Evolutionary conservation across 768 basidiomycete genomes (phyloP).

Genomic region (Mrakia gelida): DNA sequence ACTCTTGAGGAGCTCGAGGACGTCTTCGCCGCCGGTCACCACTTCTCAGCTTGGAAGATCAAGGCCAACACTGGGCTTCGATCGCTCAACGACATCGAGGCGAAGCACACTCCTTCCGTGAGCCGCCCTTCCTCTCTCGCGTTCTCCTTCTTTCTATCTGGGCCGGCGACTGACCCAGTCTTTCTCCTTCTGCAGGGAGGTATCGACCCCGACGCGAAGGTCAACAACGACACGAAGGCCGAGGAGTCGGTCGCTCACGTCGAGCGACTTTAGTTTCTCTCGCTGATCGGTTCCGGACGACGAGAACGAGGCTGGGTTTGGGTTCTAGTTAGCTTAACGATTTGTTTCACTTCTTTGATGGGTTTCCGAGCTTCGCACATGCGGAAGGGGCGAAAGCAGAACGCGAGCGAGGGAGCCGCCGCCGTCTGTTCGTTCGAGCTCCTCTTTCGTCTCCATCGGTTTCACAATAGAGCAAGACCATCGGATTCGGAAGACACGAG

Average conservation of each 20-base stretch:
- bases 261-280: neutral
- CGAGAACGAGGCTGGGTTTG: neutral
- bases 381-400: too few relatives aligned
- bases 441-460: too few relatives aligned
- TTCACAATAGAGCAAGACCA: neutral
- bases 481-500: too few relatives aligned
- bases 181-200: neutral
- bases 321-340: neutral
- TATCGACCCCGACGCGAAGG: neutral
- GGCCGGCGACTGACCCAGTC: neutral
- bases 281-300: neutral
- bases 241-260: neutral
- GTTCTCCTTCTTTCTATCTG: neutral
- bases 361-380: neutral
- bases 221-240: neutral
- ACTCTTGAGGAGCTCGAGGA: constrained; percentile 76
- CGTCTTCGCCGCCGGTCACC: constrained; percentile 64
- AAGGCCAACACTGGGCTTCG: constrained; percentile 26
- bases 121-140: neutral
- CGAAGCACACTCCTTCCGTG: neutral
- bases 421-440: neutral
- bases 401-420: neutral
- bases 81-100: neutral
- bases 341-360: neutral
- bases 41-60: constrained; percentile 64